Percentiles rank a stretch among this genome's conserved stretches.
Conservation (phyloP, 2,329 filamentous ascomycete genomes). For the Microascus cirrosus region DNA sequence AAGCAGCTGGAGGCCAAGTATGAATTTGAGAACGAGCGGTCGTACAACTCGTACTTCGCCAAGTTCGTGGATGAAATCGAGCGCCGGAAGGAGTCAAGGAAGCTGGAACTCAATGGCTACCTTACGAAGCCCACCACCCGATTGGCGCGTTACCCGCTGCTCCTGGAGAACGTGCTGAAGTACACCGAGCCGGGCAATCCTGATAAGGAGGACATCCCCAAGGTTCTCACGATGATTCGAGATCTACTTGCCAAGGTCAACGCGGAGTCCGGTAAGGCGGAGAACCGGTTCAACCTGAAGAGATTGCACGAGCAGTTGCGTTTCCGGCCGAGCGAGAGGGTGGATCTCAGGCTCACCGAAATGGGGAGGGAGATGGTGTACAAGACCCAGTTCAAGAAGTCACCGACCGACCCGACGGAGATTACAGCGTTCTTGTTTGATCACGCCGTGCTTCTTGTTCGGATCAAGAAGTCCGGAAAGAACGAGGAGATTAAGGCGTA, state of each 20-base stretch:
- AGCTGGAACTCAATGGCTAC: constrained; percentile 94
- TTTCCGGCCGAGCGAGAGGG: constrained; percentile 79
- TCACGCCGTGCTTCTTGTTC: constrained; percentile 83
- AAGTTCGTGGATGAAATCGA: constrained; percentile 96
- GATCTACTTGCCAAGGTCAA: constrained; percentile 85
- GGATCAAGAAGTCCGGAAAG: constrained; percentile 87
- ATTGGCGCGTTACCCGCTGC: constrained; percentile 82
- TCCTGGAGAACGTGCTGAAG: constrained; percentile 86
- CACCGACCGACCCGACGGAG: constrained; percentile 74
- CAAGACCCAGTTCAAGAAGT: constrained; percentile 90
- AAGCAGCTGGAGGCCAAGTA: constrained; percentile 96
- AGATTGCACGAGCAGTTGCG: constrained; percentile 85
- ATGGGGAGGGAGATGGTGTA: constrained; percentile 87
- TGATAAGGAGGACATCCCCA: constrained; percentile 85
- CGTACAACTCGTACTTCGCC: constrained; percentile 70
- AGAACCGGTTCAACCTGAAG: constrained; percentile 93
- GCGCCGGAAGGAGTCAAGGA: constrained; percentile 87
- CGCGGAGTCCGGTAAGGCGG: constrained; percentile 87
- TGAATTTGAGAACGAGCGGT: constrained; percentile 94
- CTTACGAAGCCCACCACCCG: constrained; percentile 95
- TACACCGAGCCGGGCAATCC: constrained; percentile 81
- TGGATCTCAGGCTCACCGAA: constrained; percentile 89
- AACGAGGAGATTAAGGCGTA: constrained; percentile 92
- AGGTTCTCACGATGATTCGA: constrained; percentile 76
- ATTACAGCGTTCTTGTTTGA: constrained; percentile 95